These are phyloP conservation scores for Filobasidium floriforme DNA, from an alignment of 768 basidiomycete species.

Conservation along the genomic window DNA sequence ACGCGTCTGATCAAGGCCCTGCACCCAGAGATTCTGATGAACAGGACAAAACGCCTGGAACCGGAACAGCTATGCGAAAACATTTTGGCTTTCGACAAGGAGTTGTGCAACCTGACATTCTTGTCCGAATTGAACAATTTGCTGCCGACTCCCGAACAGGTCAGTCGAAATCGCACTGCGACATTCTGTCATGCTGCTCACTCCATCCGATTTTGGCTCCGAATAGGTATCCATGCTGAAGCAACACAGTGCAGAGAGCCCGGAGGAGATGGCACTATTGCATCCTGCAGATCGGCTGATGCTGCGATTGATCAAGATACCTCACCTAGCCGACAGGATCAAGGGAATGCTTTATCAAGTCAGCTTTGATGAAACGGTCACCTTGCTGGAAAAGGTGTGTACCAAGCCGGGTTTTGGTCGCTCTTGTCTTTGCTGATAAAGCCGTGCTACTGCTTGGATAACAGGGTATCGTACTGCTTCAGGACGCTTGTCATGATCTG, in stretches of 20 bases:
- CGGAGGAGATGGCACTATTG: slow-evolving; percentile 75
- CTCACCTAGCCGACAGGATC: slow-evolving; percentile 75
- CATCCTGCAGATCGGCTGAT: slow-evolving; percentile 92
- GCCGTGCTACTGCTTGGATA: neutral
- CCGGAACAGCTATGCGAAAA: slow-evolving; percentile 76
- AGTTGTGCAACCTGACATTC: slow-evolving; percentile 80
- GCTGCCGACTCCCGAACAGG: slow-evolving; percentile 85
- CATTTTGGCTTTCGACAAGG: slow-evolving; percentile 78
- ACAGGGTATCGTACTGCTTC: slow-evolving; percentile 72
- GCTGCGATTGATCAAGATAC: slow-evolving; percentile 92
- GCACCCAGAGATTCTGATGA: slow-evolving; percentile 78
- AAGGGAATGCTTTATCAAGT: slow-evolving; percentile 93
- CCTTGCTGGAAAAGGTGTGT: slow-evolving; percentile 70
- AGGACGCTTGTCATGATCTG: slow-evolving; percentile 70
- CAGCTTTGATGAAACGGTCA: slow-evolving; percentile 76
- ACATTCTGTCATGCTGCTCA: neutral
- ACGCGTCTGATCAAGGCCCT: neutral
- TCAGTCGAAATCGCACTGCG: slow-evolving; percentile 35
- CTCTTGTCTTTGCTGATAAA: slow-evolving; percentile 1
- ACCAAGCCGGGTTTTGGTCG: neutral
- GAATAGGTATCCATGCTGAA: slow-evolving; percentile 34
- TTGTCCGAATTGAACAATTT: slow-evolving; percentile 78
- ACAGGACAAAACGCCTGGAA: slow-evolving; percentile 61
- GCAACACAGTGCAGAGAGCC: slow-evolving; percentile 61
- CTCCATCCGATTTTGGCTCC: slow-evolving; percentile 19